Conservation (phyloP, 2,329 filamentous ascomycete species). For the Phyllosticta citrichinensis region DNA sequence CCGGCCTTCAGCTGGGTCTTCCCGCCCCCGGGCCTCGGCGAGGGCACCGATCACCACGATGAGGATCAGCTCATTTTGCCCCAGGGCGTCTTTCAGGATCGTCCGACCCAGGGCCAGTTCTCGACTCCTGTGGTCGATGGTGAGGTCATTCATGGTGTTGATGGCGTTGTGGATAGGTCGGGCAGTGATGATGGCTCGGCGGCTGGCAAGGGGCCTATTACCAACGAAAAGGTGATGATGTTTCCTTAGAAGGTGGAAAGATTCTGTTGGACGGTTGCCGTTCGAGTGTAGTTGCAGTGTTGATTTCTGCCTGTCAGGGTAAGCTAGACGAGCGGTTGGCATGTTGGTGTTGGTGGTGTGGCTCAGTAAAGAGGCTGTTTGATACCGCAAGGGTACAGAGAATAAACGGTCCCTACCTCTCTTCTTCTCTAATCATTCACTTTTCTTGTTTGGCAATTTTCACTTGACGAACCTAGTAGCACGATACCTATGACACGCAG, state of each 20-base stretch:
- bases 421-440: not conserved
- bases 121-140: not conserved
- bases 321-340: not conserved
- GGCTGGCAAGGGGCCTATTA: not conserved
- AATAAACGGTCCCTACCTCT: not conserved
- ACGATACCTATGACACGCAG: not conserved
- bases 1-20: slow-evolving; percentile 29
- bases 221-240: not conserved
- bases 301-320: not conserved
- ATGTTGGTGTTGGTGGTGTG: not conserved
- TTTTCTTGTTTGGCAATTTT: not conserved
- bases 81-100: not conserved
- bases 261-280: not conserved
- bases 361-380: not conserved
- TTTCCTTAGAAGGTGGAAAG: not conserved
- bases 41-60: slow-evolving; percentile 15
- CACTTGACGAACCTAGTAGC: not conserved
- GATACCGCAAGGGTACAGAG: not conserved
- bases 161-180: not conserved
- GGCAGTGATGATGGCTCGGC: not conserved
- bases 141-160: not conserved
- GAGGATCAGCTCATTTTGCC: not conserved
- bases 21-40: slow-evolving; percentile 30
- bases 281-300: not conserved
- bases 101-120: not conserved